Percentiles rank a stretch among this genome's conserved stretches.
These are phyloP conservation scores for Leucocoprinus leucothites DNA, from an alignment of 768 basidiomycete species.

Conservation along the genomic window DNA sequence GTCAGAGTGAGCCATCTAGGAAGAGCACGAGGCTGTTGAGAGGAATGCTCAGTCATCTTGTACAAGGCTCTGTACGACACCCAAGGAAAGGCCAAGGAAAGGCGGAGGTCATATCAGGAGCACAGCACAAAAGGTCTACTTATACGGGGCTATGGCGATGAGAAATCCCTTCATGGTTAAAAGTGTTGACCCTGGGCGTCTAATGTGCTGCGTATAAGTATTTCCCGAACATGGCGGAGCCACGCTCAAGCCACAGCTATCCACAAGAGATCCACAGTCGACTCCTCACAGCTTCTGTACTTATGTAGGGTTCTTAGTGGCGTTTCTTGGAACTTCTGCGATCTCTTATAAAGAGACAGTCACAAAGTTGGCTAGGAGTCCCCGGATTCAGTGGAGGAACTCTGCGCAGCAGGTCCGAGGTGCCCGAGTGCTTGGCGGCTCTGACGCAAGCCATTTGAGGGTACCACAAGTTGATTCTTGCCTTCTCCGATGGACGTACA, in stretches of 20 bases:
- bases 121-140: not conserved
- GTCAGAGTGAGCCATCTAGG: not conserved
- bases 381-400: too few species aligned
- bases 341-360: too few species aligned
- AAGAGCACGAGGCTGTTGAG: not conserved
- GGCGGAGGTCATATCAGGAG: not conserved
- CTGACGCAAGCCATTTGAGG: too few species aligned
- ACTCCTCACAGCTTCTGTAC: too few species aligned
- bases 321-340: too few species aligned
- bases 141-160: not conserved
- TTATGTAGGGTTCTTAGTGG: too few species aligned
- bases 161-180: conserved; percentile 2
- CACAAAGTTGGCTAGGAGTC: too few species aligned
- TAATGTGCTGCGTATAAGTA: not conserved
- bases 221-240: not conserved
- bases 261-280: too few species aligned
- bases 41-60: conserved; percentile 1
- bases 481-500: too few species aligned
- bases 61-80: not conserved
- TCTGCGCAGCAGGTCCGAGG: too few species aligned
- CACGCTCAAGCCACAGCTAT: not conserved
- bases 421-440: too few species aligned
- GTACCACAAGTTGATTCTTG: too few species aligned
- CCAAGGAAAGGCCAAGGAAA: not conserved
- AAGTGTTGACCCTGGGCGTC: not conserved